Evolutionary conservation across 352 stramenopile genomes (phyloP).

Genomic region (Phytopythium montanum): DNA sequence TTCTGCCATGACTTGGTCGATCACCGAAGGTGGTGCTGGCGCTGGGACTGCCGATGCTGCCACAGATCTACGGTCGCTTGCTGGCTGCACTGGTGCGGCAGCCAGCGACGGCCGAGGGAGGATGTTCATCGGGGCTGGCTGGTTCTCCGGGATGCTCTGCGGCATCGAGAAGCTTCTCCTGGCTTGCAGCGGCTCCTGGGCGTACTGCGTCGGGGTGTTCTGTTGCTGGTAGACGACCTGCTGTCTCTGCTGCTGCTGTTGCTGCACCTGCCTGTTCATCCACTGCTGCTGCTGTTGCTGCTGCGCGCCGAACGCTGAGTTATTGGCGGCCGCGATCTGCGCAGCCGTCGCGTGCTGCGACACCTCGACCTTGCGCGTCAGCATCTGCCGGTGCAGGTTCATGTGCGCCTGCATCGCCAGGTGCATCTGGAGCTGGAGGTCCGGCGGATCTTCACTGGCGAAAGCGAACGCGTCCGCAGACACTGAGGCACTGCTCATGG

Average conservation of each 20-base stretch:
- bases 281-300: constrained; percentile 13
- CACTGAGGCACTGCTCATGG: constrained; percentile 16
- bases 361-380: constrained; percentile 81
- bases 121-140: neutral
- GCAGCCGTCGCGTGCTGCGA: constrained; percentile 39
- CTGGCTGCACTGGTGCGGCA: neutral
- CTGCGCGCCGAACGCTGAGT: constrained; percentile 1
- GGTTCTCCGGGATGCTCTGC: neutral
- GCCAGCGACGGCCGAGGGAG: constrained; percentile 4
- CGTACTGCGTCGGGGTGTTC: neutral
- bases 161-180: constrained; percentile 1
- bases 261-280: constrained; percentile 13
- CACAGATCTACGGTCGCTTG: neutral
- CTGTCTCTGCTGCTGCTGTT: constrained; percentile 20
- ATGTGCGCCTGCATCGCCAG: constrained; percentile 87
- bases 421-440: constrained; percentile 84
- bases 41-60: neutral
- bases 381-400: constrained; percentile 86
- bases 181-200: neutral
- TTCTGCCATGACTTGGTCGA: constrained; percentile 8
- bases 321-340: constrained; percentile 18
- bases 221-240: constrained; percentile 13
- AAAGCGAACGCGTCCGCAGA: constrained; percentile 47
- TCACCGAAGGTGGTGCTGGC: neutral
- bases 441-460: constrained; percentile 39